phyloP scores from a whole-genome alignment of 306 rosid species.

The Fragaria nilgerrensis region DNA sequence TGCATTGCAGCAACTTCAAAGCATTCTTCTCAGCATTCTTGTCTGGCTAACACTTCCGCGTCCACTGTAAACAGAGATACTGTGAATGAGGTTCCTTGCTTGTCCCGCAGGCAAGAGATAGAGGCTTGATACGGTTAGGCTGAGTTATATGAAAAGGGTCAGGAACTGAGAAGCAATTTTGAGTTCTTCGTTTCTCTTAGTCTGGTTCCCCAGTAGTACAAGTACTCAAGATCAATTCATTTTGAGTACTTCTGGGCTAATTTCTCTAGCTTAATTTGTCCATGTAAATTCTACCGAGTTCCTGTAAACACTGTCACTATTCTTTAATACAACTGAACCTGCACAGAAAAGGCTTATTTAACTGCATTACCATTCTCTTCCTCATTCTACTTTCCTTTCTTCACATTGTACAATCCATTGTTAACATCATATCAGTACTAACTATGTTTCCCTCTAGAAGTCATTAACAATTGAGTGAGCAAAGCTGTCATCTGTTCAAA shows the following conservation, averaged over 20 bases:
- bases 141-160: background rate
- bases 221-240: conserved; percentile 1
- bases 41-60: background rate
- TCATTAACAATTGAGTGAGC: background rate
- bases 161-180: conserved; percentile 8
- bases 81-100: background rate
- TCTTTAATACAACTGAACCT: background rate
- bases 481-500: background rate
- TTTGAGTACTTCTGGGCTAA: conserved; percentile 11
- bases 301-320: background rate
- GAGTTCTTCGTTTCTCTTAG: background rate
- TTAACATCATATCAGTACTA: background rate
- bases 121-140: background rate
- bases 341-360: background rate
- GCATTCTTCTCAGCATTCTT: background rate
- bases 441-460: background rate
- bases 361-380: background rate
- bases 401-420: background rate
- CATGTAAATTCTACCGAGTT: background rate
- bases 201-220: background rate
- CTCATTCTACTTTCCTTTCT: background rate
- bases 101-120: background rate
- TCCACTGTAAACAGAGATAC: background rate
- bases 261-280: background rate
- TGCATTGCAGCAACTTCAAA: background rate